phyloP scores from a whole-genome alignment of 2,329 filamentous ascomycete genomes.

The Sclerotinia trifoliorum region DNA sequence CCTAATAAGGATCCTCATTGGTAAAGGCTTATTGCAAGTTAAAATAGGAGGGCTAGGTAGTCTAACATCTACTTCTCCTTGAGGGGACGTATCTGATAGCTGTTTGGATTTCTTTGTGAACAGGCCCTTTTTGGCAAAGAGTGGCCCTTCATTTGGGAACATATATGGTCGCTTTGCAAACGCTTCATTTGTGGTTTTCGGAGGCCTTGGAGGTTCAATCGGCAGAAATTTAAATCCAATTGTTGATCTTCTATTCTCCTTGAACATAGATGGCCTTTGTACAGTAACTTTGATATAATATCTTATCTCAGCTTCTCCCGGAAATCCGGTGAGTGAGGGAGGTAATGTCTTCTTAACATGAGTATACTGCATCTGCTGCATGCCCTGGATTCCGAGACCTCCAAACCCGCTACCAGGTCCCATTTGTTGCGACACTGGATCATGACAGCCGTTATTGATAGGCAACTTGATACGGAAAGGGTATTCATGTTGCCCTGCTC shows the following conservation, averaged over 20 bases:
- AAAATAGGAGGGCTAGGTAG: constrained; percentile 84
- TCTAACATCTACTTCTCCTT: constrained; percentile 73
- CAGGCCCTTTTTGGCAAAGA: constrained; percentile 38
- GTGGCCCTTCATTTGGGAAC: constrained; percentile 47
- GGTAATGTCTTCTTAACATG: constrained; percentile 87
- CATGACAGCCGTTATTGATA: constrained; percentile 66
- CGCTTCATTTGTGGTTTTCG: constrained; percentile 68
- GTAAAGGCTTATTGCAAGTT: constrained; percentile 84
- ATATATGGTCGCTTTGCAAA: constrained; percentile 74
- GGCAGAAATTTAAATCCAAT: constrained; percentile 82
- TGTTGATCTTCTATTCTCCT: constrained; percentile 77
- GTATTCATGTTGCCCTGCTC: constrained; percentile 71
- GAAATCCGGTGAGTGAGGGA: constrained; percentile 83
- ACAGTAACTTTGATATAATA: constrained; percentile 98
- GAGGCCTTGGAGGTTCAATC: constrained; percentile 80
- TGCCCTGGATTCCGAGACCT: constrained; percentile 62
- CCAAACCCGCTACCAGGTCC: constrained; percentile 54
- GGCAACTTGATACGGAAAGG: constrained; percentile 75
- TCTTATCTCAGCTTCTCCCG: constrained; percentile 81
- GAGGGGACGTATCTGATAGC: constrained; percentile 54
- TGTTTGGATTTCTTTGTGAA: constrained; percentile 35
- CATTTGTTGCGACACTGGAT: constrained; percentile 51
- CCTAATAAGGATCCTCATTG: constrained; percentile 75
- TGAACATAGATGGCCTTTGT: constrained; percentile 81
- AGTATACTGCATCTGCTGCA: constrained; percentile 57